Evolutionary conservation across 2,329 filamentous ascomycete genomes (phyloP), one percentile per base, ranked within the genome.

Genomic region (Pseudogymnoascus sp.): DNA sequence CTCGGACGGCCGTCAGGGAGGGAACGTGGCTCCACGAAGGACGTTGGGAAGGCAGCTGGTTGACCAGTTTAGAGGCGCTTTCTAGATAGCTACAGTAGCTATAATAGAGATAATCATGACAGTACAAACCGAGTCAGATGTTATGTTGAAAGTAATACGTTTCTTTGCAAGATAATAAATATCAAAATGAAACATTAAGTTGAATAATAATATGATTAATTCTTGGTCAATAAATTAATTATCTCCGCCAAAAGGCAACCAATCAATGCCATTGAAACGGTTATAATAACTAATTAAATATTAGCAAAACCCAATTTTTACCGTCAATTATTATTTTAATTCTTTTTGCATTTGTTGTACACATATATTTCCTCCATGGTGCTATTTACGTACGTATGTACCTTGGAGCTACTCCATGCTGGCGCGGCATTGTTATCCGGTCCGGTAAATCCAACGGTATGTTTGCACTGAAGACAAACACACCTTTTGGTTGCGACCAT

Each of bases 41-140:
- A 83, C 84, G 0, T 78, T 87, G 75, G 82, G 83, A 2, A 82
- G 86, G 70, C 84, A 87, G 72, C 79, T 87, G 43, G 74, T 87
- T 65, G 84, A 87, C 68, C 83, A 87, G 71, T 84, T 88, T 63
- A 74, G 79, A 65, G 80, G 78, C 16, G 76, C 80, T 7, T 78
- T 82, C 46, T 72, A 60, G 37, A 53, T 31, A 7, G 8, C 26
- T 22, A n/a, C 16, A 56, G 50, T 56, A 19, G 46, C n/a, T 56
- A 56, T 19, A 33, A 7, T 31, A 56, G n/a, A 33, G 26, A 33
- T 19, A 4, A 19, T 56, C 10, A 56, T 56, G 8, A 56, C 7
- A 56, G 16, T 33, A 31, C 28, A n/a, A 19, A 14, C 26, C 2
- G 3, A 3, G 6, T 19, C 5, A 19, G 33, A 14, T 19, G 6